These are phyloP conservation scores for Pseudonitzschia delicatissima DNA, from an alignment of 108 stramenopile genomes.

Conservation along the genomic window DNA sequence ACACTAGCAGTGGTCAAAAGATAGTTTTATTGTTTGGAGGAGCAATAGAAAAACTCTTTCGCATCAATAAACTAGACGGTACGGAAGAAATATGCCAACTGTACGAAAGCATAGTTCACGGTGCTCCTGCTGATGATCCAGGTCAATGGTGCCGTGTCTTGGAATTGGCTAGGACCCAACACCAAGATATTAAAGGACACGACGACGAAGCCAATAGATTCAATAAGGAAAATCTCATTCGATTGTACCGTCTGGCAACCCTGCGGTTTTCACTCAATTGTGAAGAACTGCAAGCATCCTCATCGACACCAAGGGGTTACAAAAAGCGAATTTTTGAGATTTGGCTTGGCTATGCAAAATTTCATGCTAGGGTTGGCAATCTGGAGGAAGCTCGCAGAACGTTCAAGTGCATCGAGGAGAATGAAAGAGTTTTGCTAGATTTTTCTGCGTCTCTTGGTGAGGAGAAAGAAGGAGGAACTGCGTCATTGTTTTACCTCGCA, in stretches of 20 bases:
- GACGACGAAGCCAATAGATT: neutral
- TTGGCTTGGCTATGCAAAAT: conserved; percentile 64
- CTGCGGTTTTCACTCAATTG: conserved; percentile 49
- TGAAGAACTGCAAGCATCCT: neutral
- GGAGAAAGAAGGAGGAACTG: neutral
- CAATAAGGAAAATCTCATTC: conserved; percentile 47
- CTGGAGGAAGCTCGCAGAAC: conserved; percentile 47
- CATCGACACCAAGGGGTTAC: conserved; percentile 1
- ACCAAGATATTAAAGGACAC: neutral
- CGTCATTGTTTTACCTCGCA: conserved; percentile 35
- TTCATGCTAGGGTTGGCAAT: conserved; percentile 28
- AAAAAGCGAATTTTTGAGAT: conserved; percentile 39
- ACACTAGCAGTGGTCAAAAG: neutral
- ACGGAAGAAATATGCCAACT: conserved; percentile 27
- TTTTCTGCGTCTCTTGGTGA: neutral
- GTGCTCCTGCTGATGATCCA: conserved; percentile 35
- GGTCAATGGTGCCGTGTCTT: conserved; percentile 37
- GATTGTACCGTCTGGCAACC: conserved; percentile 66
- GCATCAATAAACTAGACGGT: conserved; percentile 23
- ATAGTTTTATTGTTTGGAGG: conserved; percentile 41
- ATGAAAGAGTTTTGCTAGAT: conserved; percentile 7
- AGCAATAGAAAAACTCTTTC: conserved; percentile 65
- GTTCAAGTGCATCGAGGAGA: conserved; percentile 45
- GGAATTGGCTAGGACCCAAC: conserved; percentile 14
- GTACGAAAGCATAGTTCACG: conserved; percentile 36